Evolutionary conservation across 768 basidiomycete genomes (phyloP), one percentile per base, ranked within the genome.

Genomic region (Suillus hirtellus): DNA sequence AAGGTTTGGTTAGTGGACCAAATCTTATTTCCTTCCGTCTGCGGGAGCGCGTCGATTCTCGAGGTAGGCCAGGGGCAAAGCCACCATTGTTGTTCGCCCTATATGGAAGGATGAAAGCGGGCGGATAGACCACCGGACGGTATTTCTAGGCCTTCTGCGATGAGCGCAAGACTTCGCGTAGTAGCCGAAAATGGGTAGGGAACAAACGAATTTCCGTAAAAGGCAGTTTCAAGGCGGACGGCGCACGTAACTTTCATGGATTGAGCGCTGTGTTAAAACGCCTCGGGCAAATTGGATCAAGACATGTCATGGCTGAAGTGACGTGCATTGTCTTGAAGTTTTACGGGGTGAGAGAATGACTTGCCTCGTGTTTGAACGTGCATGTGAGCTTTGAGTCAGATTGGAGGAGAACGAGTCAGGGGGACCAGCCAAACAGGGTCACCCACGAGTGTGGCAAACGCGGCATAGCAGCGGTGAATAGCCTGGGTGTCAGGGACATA

Each of bases 181-280:
- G 59, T 60, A 60, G 60, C 69, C 74, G 66, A 69, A 75, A 76
- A 75, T 66, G 72, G 74, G 54, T 15, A 76, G 58, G 65, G 62
- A 76, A 75, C 75, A 75, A 75, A 75, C 74, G 73, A 62, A 73
- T 76, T 76, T 64, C 74, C 72, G 65, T 71, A 75, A 69, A 8
- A 65, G 75, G 74, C 60, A 75, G 72, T 75, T 75, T 75, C 75
- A 75, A 75, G 74, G 74, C 66, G 65, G 75, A 70, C 63, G 67
- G 66, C 67, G 68, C 67, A 75, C 74, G 74, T 75, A 76, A 74
- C 67, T 59, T 59, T 68, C 63, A 70, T 63, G 60, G 67, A 58
- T 27, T 14, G 19, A 31, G 27, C 60, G 55, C 60, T 61, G 60
- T 38, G 60, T 56, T 61, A 61, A n/a, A 56, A 72, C 73, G 73